Percentiles rank a stretch among this genome's conserved stretches.
These are phyloP conservation scores for Chalaropsis thielavioides DNA, from an alignment of 2,329 filamentous ascomycete genomes.

Conservation along the genomic window DNA sequence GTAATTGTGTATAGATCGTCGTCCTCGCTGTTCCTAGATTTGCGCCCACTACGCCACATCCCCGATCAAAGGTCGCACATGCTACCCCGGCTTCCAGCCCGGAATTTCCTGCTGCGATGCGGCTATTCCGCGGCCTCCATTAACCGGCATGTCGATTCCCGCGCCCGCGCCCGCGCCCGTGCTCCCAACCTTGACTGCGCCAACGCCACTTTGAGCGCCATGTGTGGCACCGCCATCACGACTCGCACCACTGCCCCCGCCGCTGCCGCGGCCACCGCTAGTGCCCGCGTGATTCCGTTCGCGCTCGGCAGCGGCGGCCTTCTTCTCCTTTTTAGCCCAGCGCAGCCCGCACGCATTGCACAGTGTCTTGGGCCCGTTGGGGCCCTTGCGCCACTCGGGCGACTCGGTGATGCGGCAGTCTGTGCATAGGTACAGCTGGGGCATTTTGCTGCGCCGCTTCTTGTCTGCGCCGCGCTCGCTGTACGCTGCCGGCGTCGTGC, in stretches of 20 bases:
- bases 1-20: not conserved
- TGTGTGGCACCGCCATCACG: not conserved
- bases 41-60: too few species aligned
- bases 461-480: conserved; percentile 48
- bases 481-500: not conserved
- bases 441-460: conserved; percentile 82
- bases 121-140: too few species aligned
- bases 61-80: not conserved
- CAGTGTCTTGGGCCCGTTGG: conserved; percentile 80
- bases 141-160: not conserved
- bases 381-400: conserved; percentile 91
- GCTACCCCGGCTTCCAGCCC: conserved; percentile 1
- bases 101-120: not conserved
- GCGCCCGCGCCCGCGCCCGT: not conserved
- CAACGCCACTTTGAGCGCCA: not conserved
- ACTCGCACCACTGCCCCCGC: not conserved
- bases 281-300: conserved; percentile 17
- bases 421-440: conserved; percentile 85
- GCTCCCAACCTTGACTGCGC: not conserved
- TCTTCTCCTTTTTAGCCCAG: conserved; percentile 74
- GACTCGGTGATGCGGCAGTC: conserved; percentile 91
- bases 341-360: conserved; percentile 84
- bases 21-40: not conserved
- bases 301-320: conserved; percentile 24
- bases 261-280: not conserved